A percentile compares a stretch with the other conserved stretches of the same genome.
These are phyloP conservation scores for Usnea hakonensis DNA, from an alignment of 495 filamentous ascomycete species.

Conservation along the genomic window DNA sequence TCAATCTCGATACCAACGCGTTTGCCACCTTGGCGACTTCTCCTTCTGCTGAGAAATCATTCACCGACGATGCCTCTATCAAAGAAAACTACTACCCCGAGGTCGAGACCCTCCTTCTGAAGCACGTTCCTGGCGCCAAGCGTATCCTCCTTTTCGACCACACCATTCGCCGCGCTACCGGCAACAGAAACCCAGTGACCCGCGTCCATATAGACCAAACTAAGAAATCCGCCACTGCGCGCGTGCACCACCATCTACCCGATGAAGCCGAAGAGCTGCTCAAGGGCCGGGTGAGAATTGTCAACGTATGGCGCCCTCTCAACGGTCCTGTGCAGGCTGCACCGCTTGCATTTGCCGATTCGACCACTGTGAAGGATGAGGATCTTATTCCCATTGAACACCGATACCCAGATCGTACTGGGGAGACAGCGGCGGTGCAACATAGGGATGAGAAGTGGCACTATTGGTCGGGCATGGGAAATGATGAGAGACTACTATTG, in stretches of 20 bases:
- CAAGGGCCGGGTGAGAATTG: slow-evolving; percentile 60
- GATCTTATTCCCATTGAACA: slow-evolving; percentile 70
- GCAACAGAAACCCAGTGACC: slow-evolving; percentile 56
- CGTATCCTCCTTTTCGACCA: slow-evolving; percentile 79
- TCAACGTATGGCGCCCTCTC: slow-evolving; percentile 83
- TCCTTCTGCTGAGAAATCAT: slow-evolving; percentile 43
- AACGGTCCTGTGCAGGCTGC: slow-evolving; percentile 61
- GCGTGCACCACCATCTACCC: slow-evolving; percentile 57
- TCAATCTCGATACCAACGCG: slow-evolving; percentile 63
- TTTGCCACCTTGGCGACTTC: slow-evolving; percentile 52
- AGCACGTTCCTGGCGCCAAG: slow-evolving; percentile 51
- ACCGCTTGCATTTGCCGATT: slow-evolving; percentile 66
- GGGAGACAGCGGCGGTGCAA: slow-evolving; percentile 68
- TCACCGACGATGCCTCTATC: slow-evolving; percentile 57
- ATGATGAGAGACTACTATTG: slow-evolving; percentile 66
- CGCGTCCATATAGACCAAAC: slow-evolving; percentile 84
- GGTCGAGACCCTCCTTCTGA: slow-evolving; percentile 57
- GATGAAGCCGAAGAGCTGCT: slow-evolving; percentile 53
- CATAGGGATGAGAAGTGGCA: slow-evolving; percentile 59
- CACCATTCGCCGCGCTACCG: slow-evolving; percentile 63
- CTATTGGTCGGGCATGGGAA: slow-evolving; percentile 71
- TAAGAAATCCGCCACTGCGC: slow-evolving; percentile 47
- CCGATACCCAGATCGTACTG: slow-evolving; percentile 62
- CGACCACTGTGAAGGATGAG: slow-evolving; percentile 46
- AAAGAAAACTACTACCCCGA: slow-evolving; percentile 73